These are phyloP conservation scores for Hypocreales sp. DNA, from an alignment of 2,329 filamentous ascomycete genomes.

Conservation along the genomic window DNA sequence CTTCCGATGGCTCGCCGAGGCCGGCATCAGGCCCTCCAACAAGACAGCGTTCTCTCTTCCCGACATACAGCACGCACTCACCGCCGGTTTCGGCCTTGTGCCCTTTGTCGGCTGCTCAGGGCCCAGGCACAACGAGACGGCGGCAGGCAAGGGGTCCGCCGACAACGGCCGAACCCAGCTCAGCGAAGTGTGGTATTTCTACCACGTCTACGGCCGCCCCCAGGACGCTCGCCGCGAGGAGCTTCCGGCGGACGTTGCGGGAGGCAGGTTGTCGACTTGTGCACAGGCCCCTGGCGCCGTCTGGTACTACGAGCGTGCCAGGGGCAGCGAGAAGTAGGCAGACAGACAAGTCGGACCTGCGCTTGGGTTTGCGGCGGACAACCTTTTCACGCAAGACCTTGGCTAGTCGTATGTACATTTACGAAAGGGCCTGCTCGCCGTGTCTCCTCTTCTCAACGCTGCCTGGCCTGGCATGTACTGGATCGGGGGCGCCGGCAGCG, in stretches of 20 bases:
- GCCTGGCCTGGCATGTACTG: no score
- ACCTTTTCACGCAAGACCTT: no score
- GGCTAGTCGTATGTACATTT: no score
- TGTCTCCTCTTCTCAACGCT: no score
- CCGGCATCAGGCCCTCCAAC: constrained; percentile 42
- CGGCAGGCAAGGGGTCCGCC: constrained; percentile 32
- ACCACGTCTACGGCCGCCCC: constrained; percentile 40
- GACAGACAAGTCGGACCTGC: no score
- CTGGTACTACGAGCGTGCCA: constrained; percentile 35
- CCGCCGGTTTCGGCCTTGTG: constrained; percentile 30
- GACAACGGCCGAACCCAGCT: constrained; percentile 43
- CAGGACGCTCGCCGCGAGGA: constrained; percentile 33
- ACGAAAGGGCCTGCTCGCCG: no score
- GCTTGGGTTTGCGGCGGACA: no score
- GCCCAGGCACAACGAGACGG: constrained; percentile 43
- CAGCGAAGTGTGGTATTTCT: constrained; percentile 52
- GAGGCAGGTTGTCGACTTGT: constrained; percentile 35
- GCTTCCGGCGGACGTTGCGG: constrained; percentile 27
- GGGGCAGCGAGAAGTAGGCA: constrained; percentile 10
- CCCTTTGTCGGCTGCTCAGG: constrained; percentile 49
- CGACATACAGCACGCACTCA: constrained; percentile 34
- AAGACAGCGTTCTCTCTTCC: constrained; percentile 36
- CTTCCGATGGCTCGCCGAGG: constrained; percentile 39
- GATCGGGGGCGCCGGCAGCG: no score
- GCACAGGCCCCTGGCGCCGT: constrained; percentile 36